Percentiles rank a stretch among this genome's conserved stretches.
Evolutionary conservation across 202 grass and related monocot genomes (phyloP).

Genomic region (Eragrostis tef): DNA sequence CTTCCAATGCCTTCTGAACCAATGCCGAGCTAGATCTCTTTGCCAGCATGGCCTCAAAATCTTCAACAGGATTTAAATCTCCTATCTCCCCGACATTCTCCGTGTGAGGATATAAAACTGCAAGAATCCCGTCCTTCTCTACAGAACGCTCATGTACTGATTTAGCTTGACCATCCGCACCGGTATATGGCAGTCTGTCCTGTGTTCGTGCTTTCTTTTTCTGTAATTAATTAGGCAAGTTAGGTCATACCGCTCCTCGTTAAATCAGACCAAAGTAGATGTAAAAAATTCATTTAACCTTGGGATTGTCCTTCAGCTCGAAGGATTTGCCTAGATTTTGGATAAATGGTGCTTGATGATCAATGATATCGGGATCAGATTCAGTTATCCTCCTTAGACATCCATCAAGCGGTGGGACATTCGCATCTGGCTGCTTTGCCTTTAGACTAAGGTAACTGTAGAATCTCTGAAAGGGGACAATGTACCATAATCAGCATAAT

Average conservation of each 20-base stretch:
- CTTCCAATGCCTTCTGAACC: conserved; percentile 73
- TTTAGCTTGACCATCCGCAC: conserved; percentile 50
- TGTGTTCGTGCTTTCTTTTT: conserved; percentile 72
- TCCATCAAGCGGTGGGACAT: conserved; percentile 67
- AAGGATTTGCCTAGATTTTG: conserved; percentile 68
- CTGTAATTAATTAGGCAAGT: conserved; percentile 48
- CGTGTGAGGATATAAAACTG: conserved; percentile 24
- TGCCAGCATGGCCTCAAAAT: conserved; percentile 90
- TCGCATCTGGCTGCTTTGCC: conserved; percentile 78
- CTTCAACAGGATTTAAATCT: conserved; percentile 74
- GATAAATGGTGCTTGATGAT: conserved; percentile 48
- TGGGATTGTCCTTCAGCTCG: conserved; percentile 83
- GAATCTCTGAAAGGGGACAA: conserved; percentile 64
- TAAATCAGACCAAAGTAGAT: conserved; percentile 25
- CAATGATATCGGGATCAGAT: conserved; percentile 65
- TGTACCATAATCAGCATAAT: conserved; percentile 40
- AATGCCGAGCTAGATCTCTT: conserved; percentile 75
- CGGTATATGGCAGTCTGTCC: conserved; percentile 52
- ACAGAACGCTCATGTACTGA: conserved; percentile 39
- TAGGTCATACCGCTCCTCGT: conserved; percentile 6
- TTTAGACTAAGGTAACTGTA: conserved; percentile 86
- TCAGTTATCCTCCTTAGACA: conserved; percentile 73
- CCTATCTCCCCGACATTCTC: conserved; percentile 59
- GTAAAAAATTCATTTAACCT: conserved; percentile 55
- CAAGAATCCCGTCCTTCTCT: conserved; percentile 25